Conservation (phyloP, 768 basidiomycete genomes). For the Chalciporus chontae region DNA sequence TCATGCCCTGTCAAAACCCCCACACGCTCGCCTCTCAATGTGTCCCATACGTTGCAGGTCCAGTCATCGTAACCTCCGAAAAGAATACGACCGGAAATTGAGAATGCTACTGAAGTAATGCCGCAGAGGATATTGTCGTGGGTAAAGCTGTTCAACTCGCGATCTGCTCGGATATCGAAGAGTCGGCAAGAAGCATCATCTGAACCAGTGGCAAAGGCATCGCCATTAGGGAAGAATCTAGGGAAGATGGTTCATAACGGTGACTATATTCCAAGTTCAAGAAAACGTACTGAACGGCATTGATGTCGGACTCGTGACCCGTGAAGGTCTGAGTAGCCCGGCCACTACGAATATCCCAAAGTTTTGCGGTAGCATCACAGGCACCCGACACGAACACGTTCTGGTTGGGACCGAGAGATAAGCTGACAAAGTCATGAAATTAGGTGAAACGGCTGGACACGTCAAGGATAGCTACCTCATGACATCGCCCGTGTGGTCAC, state of each 20-base stretch:
- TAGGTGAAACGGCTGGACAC: conserved; percentile 8
- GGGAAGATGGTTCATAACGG: conserved; percentile 8
- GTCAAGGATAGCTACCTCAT: conserved; percentile 73
- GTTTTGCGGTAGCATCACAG: conserved; percentile 96
- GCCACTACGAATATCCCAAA: conserved; percentile 98
- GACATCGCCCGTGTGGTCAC: conserved; percentile 98
- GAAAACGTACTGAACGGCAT: conserved; percentile 87
- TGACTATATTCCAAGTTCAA: neutral
- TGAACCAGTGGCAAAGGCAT: conserved; percentile 97
- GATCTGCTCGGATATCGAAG: conserved; percentile 96
- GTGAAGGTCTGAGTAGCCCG: conserved; percentile 98
- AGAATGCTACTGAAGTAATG: conserved; percentile 98
- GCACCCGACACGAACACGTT: conserved; percentile 98
- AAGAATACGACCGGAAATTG: conserved; percentile 92
- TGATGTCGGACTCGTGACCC: conserved; percentile 98
- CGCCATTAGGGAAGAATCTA: conserved; percentile 99
- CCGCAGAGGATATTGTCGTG: conserved; percentile 99
- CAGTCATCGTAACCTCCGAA: conserved; percentile 99
- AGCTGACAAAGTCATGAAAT: conserved; percentile 41
- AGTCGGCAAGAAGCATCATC: conserved; percentile 98
- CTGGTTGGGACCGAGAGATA: conserved; percentile 92
- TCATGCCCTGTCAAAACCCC: conserved; percentile 97
- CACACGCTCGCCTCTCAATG: conserved; percentile 95
- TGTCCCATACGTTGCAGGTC: conserved; percentile 99
- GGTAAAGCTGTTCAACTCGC: conserved; percentile 94